Evolutionary conservation across 495 filamentous ascomycete species (phyloP), one percentile per base, ranked within the genome.

Genomic region (Alectoria sarmentosa): DNA sequence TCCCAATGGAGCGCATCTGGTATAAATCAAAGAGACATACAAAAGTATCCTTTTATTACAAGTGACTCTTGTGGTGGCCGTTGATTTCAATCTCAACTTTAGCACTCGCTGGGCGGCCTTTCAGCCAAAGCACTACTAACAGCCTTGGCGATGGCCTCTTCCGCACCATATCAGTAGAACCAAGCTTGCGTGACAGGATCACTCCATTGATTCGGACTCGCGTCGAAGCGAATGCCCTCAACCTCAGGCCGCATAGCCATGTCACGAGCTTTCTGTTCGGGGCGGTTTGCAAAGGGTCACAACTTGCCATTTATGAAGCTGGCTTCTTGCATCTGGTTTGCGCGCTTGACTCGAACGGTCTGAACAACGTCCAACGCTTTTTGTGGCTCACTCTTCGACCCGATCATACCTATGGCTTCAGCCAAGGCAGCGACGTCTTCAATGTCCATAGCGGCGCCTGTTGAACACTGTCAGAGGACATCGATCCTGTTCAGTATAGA

Each of bases 251-350:
- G n/a, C 79, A 81, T 82, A 0, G 73, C 74, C 58, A 72, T 70
- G 61, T 84, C 82, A 10, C 82, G 73, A n/a, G 77, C 77, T 28
- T 73, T 59, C 62, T 83, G 82, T 56, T 80, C 79, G 1, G 76
- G 73, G 0, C 82, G 82, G 62, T 84, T 82, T 21, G 76, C 76
- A 14, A 84, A 70, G 65, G 84, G 82, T 61, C 83, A 75, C 0
- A 79, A 72, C 61, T 78, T 66, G 19, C 80, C 77, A 52, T 83
- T 83, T 15, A 75, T 68, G 2, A 78, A 76, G 1, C 82, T 80
- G 1, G 79, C 76, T 54, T 76, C 72, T 41, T 83, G 80, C 3
- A 84, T 77, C 2, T 73, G 75, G 46, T 77, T 76, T 9, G 78
- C 81, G 21, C 81, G 78, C 37, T 72, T 70, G 38, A 77, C 77